A percentile compares a stretch with the other conserved stretches of the same genome.
phyloP scores from a whole-genome alignment of 116 monocot species.

The Cymodocea nodosa region DNA sequence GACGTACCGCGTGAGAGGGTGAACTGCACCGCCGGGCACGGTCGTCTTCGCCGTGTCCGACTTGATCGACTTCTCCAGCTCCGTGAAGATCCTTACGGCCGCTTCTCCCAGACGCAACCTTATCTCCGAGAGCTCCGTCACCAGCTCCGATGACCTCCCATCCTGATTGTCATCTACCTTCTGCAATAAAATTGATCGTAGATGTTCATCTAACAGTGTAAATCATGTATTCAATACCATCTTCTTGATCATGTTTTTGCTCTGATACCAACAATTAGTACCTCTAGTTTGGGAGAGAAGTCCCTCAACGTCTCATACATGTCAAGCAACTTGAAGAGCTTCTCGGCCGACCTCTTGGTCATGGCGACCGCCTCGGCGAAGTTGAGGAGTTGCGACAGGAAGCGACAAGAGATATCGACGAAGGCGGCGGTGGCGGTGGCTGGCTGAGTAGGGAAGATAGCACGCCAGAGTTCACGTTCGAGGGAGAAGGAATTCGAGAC shows the following conservation, averaged over 20 bases:
- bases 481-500: slow-evolving; percentile 21
- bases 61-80: slow-evolving; percentile 61
- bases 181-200: too few relatives aligned
- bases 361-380: slow-evolving; percentile 62
- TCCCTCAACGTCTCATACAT: slow-evolving; percentile 68
- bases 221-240: too few relatives aligned
- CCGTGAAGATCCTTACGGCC: slow-evolving; percentile 54
- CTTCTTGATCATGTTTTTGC: too few relatives aligned
- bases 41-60: slow-evolving; percentile 38
- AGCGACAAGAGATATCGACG: slow-evolving; percentile 23
- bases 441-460: slow-evolving; percentile 24
- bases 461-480: slow-evolving; percentile 40
- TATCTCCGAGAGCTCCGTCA: slow-evolving; percentile 22
- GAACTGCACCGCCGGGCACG: slow-evolving; percentile 74
- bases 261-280: too few relatives aligned
- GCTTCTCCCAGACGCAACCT: slow-evolving; percentile 33
- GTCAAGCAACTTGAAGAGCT: slow-evolving; percentile 93
- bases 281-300: slow-evolving; percentile 10
- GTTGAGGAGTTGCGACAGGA: slow-evolving; percentile 36
- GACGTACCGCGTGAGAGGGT: slow-evolving; percentile 69
- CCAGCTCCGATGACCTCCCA: slow-evolving; percentile 15
- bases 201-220: too few relatives aligned
- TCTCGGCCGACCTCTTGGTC: slow-evolving; percentile 77
- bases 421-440: slow-evolving; percentile 20
- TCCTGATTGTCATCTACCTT: background rate